Conservation (phyloP, 164 flowering plant genomes). For the Euptelea pleiosperma region DNA sequence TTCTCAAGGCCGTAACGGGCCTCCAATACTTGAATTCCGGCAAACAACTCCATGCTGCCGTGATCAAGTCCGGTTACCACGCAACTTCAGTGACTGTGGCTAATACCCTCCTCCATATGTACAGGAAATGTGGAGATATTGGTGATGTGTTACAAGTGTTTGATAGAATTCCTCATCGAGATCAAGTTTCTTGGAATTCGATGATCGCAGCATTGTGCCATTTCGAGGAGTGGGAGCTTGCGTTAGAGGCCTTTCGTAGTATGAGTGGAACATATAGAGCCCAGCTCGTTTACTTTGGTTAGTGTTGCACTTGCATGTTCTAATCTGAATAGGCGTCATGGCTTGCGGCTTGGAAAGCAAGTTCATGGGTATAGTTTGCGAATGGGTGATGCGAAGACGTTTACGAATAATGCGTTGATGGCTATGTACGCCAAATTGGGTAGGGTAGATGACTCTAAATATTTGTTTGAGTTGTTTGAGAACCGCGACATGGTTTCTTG, state of each 20-base stretch:
- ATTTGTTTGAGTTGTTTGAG: conserved; percentile 47
- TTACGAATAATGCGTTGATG: conserved; percentile 62
- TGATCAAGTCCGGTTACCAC: conserved; percentile 48
- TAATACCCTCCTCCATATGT: conserved; percentile 59
- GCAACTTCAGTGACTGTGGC: conserved; percentile 43
- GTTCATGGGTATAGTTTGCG: too few relatives aligned
- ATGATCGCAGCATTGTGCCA: too few relatives aligned
- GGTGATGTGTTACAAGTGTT: conserved; percentile 44
- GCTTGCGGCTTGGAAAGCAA: conserved; percentile 59
- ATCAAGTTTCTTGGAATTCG: conserved; percentile 76
- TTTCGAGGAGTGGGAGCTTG: too few relatives aligned
- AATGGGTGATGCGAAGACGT: too few relatives aligned
- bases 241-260: conserved; percentile 51
- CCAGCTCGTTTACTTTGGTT: too few relatives aligned
- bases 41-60: conserved; percentile 57
- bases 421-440: too few relatives aligned
- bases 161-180: conserved; percentile 53
- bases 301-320: too few relatives aligned
- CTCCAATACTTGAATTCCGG: conserved; percentile 47
- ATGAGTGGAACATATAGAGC: conserved; percentile 64
- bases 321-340: conserved; percentile 30
- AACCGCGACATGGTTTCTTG: too few relatives aligned
- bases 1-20: too few relatives aligned
- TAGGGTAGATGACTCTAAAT: conserved; percentile 53
- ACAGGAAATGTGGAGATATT: conserved; percentile 53